phyloP scores from a whole-genome alignment of 2,329 filamentous ascomycete species.

The Xylariaceae sp. region DNA sequence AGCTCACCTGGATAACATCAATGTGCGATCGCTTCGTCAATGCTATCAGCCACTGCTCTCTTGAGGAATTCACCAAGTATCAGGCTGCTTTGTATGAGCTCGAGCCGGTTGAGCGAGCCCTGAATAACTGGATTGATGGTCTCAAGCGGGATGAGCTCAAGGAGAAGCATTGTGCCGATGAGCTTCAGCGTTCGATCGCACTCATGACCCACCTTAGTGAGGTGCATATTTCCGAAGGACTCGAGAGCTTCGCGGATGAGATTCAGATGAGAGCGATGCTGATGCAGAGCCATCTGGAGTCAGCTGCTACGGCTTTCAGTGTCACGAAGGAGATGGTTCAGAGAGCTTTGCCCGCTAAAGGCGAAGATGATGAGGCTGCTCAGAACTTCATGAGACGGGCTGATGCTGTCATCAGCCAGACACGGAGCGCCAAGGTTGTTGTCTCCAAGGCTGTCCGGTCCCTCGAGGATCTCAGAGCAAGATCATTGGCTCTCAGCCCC shows the following conservation, averaged over 20 bases:
- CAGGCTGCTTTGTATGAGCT: slow-evolving; percentile 80
- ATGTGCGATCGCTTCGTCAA: slow-evolving; percentile 82
- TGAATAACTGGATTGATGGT: slow-evolving; percentile 84
- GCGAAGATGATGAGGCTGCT: slow-evolving; percentile 62
- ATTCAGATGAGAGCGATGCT: slow-evolving; percentile 70
- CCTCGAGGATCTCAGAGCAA: slow-evolving; percentile 68
- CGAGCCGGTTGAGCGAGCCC: slow-evolving; percentile 81
- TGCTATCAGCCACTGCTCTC: slow-evolving; percentile 71
- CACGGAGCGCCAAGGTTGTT: slow-evolving; percentile 77
- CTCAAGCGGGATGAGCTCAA: slow-evolving; percentile 80
- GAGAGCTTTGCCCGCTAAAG: slow-evolving; percentile 50
- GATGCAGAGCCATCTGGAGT: slow-evolving; percentile 78
- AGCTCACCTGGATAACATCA: slow-evolving; percentile 74
- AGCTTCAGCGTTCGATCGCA: slow-evolving; percentile 77
- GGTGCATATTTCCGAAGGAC: slow-evolving; percentile 64
- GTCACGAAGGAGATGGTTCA: slow-evolving; percentile 59
- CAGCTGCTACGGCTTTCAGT: slow-evolving; percentile 47
- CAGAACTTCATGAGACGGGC: slow-evolving; percentile 64
- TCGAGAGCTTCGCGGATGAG: slow-evolving; percentile 72
- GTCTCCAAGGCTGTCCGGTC: slow-evolving; percentile 72
- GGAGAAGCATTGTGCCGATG: slow-evolving; percentile 73
- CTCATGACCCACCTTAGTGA: slow-evolving; percentile 82
- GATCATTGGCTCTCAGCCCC: slow-evolving; percentile 67
- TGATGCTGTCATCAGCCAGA: slow-evolving; percentile 67
- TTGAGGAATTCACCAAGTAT: slow-evolving; percentile 72